phyloP scores from a whole-genome alignment of 768 basidiomycete genomes.

The Astraeus odoratus region DNA sequence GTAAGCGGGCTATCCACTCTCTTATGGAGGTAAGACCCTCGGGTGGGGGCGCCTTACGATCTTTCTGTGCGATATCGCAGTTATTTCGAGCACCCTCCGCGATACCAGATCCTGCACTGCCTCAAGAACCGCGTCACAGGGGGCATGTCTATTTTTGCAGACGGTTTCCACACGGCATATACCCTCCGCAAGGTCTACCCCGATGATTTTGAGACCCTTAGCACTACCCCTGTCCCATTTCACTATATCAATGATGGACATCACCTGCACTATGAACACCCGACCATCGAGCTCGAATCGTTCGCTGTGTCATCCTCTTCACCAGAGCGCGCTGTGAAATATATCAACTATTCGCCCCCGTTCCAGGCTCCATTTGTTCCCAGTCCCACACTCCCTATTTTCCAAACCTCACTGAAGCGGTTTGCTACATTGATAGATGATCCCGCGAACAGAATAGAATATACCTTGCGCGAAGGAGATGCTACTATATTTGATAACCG shows the following conservation, averaged over 20 bases:
- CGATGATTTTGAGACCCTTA: slow-evolving; percentile 50
- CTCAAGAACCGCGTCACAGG: slow-evolving; percentile 79
- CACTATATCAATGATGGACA: slow-evolving; percentile 91
- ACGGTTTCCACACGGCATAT: slow-evolving; percentile 61
- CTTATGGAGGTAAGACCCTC: no score
- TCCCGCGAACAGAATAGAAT: slow-evolving; percentile 44
- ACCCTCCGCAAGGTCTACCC: slow-evolving; percentile 42
- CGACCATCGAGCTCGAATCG: slow-evolving; percentile 63
- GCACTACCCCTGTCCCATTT: slow-evolving; percentile 65
- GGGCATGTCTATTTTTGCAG: slow-evolving; percentile 82
- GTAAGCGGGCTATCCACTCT: slow-evolving; percentile 41
- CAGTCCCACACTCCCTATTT: slow-evolving; percentile 40
- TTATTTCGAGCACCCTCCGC: slow-evolving; percentile 87
- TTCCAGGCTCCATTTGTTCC: slow-evolving; percentile 80
- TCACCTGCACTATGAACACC: slow-evolving; percentile 65
- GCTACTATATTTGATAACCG: slow-evolving; percentile 90
- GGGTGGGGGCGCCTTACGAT: neutral
- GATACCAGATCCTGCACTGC: slow-evolving; percentile 90
- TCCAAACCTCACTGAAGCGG: slow-evolving; percentile 54
- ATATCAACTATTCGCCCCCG: slow-evolving; percentile 90
- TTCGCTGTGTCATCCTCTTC: slow-evolving; percentile 9
- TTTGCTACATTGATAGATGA: slow-evolving; percentile 58
- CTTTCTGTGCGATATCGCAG: slow-evolving; percentile 32
- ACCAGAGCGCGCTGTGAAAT: slow-evolving; percentile 35
- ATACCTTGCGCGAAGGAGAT: slow-evolving; percentile 75